Evolutionary conservation across 2,329 filamentous ascomycete species (phyloP).

Genomic region (Albifimbria verrucaria): DNA sequence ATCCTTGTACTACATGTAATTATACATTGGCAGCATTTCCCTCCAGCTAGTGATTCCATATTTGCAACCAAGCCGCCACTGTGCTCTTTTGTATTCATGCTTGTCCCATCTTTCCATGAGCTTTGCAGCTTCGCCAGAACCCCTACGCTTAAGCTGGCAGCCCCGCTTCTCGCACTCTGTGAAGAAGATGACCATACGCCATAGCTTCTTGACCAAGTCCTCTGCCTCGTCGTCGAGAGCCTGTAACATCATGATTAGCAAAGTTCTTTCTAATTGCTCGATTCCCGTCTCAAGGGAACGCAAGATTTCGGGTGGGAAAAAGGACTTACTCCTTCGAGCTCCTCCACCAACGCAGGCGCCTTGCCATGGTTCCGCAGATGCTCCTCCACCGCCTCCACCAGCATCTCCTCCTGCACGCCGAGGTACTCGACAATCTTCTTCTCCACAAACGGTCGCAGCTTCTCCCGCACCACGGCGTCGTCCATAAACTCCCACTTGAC

Average conservation of each 20-base stretch:
- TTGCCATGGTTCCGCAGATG: constrained; percentile 73
- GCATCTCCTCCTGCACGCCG: constrained; percentile 91
- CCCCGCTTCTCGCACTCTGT: constrained; percentile 91
- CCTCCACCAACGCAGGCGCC: constrained; percentile 78
- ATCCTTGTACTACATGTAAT: neutral
- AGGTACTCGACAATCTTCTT: constrained; percentile 98
- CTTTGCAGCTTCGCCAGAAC: neutral
- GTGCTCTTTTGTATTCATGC: neutral
- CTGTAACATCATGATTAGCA: constrained; percentile 37
- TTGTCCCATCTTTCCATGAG: neutral
- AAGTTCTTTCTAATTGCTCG: no score
- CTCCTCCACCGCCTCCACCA: constrained; percentile 89
- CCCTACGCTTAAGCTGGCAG: constrained; percentile 56
- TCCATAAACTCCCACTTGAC: constrained; percentile 92
- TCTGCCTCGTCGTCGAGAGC: constrained; percentile 94
- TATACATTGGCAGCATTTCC: neutral
- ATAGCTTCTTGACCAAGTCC: constrained; percentile 90
- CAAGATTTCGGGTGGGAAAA: constrained; percentile 2
- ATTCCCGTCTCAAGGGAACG: no score
- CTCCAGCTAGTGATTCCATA: neutral
- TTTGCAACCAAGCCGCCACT: constrained; percentile 42
- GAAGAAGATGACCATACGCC: constrained; percentile 98
- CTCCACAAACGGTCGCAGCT: constrained; percentile 91
- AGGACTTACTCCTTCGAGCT: constrained; percentile 73
- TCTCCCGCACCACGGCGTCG: constrained; percentile 74